Conservation (phyloP, 345 rosid genomes). For the Citrus sinensis region DNA sequence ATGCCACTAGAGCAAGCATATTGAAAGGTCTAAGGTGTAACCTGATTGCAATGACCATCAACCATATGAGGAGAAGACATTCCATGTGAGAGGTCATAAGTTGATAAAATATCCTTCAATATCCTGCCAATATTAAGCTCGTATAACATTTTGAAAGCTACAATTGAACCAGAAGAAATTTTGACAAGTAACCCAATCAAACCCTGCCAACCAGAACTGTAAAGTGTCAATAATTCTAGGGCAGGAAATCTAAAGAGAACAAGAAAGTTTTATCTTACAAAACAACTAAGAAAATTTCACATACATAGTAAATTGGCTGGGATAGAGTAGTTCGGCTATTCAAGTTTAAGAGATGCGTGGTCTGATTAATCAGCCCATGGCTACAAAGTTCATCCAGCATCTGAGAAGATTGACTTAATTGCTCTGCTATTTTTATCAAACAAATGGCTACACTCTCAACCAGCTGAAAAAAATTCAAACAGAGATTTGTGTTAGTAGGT, state of each 20-base stretch:
- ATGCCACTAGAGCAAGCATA: neutral
- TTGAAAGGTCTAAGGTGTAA: slow-evolving; percentile 20
- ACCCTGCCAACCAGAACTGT: slow-evolving; percentile 54
- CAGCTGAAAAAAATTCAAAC: slow-evolving; percentile 45
- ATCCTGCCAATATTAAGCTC: slow-evolving; percentile 74
- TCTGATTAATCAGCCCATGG: slow-evolving; percentile 69
- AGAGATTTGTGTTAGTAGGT: slow-evolving; percentile 2
- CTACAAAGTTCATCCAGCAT: slow-evolving; percentile 74
- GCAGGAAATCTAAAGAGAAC: neutral
- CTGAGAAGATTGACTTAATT: slow-evolving; percentile 56
- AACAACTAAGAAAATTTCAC: slow-evolving; percentile 16
- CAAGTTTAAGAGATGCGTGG: slow-evolving; percentile 56
- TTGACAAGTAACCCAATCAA: slow-evolving; percentile 82
- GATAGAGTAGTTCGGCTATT: slow-evolving; percentile 77
- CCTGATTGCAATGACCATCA: slow-evolving; percentile 78
- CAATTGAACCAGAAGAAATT: slow-evolving; percentile 64
- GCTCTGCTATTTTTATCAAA: slow-evolving; percentile 78
- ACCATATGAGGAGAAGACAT: slow-evolving; percentile 51
- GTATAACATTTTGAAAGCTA: slow-evolving; percentile 69
- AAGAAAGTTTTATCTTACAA: neutral
- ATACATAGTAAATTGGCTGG: slow-evolving; percentile 72
- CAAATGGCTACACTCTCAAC: slow-evolving; percentile 83
- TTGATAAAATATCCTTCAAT: slow-evolving; percentile 73
- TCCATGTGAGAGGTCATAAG: slow-evolving; percentile 67
- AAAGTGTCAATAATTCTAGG: slow-evolving; percentile 8